Base-by-base conservation (phyloP, 202 grass and related monocot species). In the Carex arenaria region DNA sequence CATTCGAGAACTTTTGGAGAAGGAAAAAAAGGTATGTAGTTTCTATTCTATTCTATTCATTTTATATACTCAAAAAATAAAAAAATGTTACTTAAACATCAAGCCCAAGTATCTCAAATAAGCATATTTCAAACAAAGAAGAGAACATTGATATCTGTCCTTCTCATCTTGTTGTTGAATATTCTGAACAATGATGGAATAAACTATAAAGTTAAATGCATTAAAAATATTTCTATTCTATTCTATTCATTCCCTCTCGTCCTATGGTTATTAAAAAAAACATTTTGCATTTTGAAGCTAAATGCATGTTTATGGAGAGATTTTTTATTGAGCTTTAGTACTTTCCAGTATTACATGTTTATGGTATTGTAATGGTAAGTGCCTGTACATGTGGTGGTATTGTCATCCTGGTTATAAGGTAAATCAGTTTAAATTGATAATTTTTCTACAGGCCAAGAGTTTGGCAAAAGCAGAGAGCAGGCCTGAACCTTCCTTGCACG, bases 1-100 rank as follows among this genome's bases (percentile, higher is more conserved):
- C 34, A 99, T 99, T 80, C 85, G 96, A 85, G 93, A 96, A 90
- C 91, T 99, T 88, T 83, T 99, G 47, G 93, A 99, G 78, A 99
- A 99, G 83, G 96, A 99, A 92, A 99, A 99, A 79, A 99, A 96
- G 93, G 96, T 99, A 80, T 36, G 70, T 80, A 23, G 31, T 84
- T 63, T 43, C 62, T 28, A 17, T 28, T 82, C 52, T 32, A 13
- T 28, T 82, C 52, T 32, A 4, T 72, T 84, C 63, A 26, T 23
- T 72, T 18, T 51, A 13, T 63, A 68, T 82, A 7, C 20, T 38
- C 67, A 67, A 18, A 66, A 66, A 51, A 10, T 12, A 55, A 23
- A 71, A 71, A 66, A 72, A 57, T 55, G 53, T 78, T 36, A 34
- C 31, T 78, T 0, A 19, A 60, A 78, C 40, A 62, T 49, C 18